phyloP scores from a whole-genome alignment of 2,329 filamentous ascomycete genomes.

The Ascocoryne sarcoides region DNA sequence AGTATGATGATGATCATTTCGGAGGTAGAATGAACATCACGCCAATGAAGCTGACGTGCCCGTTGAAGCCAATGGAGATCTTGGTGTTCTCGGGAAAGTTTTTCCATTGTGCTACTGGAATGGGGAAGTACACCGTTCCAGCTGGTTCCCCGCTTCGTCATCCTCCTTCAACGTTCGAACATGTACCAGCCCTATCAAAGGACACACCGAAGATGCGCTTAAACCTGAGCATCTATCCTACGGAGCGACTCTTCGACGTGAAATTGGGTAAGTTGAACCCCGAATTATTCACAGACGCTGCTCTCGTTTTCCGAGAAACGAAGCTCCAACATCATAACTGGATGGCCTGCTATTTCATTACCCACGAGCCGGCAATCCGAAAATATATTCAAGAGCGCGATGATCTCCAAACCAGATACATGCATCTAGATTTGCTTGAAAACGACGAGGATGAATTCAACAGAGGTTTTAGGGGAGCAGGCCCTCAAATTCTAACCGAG shows the following conservation, averaged over 20 bases:
- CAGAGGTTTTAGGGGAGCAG: no score
- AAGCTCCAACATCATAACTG: background rate
- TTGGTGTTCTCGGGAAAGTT: conserved; percentile 6
- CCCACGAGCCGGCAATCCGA: background rate
- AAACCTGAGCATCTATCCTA: background rate
- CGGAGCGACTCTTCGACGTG: background rate
- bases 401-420: no score
- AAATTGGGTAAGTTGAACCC: background rate
- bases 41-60: background rate
- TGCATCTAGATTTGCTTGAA: no score
- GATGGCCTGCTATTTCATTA: background rate
- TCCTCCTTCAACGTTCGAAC: background rate
- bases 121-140: conserved; percentile 2
- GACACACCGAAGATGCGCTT: background rate
- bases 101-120: conserved; percentile 2
- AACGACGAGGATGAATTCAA: no score
- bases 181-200: background rate
- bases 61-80: conserved; percentile 1
- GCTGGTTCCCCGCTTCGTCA: background rate
- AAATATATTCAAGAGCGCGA: no score
- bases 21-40: conserved; percentile 6
- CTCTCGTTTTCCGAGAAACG: background rate
- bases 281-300: background rate
- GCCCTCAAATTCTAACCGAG: no score
- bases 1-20: no score